These are phyloP conservation scores for Pleurotus cornucopiae DNA, from an alignment of 768 basidiomycete genomes.

Conservation along the genomic window DNA sequence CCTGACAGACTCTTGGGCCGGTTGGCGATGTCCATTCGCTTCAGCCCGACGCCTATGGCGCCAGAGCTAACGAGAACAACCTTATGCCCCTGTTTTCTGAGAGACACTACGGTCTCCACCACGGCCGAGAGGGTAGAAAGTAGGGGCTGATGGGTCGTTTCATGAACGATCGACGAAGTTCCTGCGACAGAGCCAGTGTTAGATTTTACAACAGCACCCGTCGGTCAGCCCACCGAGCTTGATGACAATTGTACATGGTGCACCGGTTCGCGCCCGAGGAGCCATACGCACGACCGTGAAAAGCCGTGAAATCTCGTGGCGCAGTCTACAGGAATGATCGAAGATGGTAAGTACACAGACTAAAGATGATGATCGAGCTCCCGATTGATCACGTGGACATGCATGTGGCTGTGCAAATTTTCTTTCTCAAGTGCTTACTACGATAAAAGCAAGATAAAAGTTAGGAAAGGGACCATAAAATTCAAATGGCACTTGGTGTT, in stretches of 20 bases:
- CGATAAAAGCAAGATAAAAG: too few relatives aligned
- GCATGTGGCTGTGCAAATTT: background rate
- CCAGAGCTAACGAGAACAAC: slow-evolving; percentile 96
- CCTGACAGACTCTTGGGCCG: slow-evolving; percentile 82
- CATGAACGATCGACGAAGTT: slow-evolving; percentile 95
- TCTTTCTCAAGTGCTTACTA: background rate
- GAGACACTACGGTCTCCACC: slow-evolving; percentile 82
- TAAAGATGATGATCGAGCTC: too few relatives aligned
- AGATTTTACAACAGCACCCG: slow-evolving; percentile 6
- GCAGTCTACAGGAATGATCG: too few relatives aligned
- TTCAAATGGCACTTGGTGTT: background rate
- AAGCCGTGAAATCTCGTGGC: background rate
- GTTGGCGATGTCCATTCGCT: slow-evolving; percentile 81
- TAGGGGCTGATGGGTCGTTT: slow-evolving; percentile 87
- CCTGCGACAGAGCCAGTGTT: slow-evolving; percentile 41
- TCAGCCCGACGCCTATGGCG: slow-evolving; percentile 94
- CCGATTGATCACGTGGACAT: too few relatives aligned
- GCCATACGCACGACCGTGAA: background rate
- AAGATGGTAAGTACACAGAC: too few relatives aligned
- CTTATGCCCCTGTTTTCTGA: slow-evolving; percentile 81
- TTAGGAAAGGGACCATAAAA: too few relatives aligned
- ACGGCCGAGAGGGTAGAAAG: slow-evolving; percentile 88
- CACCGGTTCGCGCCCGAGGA: slow-evolving; percentile 19
- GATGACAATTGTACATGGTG: slow-evolving; percentile 72
- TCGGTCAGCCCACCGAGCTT: slow-evolving; percentile 59